Evolutionary conservation across 305 asterid genomes (phyloP).

Genomic region (Galium porrigens): DNA sequence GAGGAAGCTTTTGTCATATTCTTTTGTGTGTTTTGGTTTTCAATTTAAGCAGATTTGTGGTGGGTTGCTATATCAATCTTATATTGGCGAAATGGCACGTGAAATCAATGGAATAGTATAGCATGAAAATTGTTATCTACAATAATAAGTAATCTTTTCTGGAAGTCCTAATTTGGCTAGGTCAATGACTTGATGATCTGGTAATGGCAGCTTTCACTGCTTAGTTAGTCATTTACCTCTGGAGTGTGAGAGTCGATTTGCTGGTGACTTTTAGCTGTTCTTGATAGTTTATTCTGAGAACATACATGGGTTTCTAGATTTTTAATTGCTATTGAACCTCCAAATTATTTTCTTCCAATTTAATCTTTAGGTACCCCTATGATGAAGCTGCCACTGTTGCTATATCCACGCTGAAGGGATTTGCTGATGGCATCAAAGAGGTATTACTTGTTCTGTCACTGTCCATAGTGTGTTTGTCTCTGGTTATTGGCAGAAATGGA

Average conservation of each 20-base stretch:
- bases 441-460: constrained; percentile 23
- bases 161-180: neutral
- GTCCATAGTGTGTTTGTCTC: neutral
- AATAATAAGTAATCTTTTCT: neutral
- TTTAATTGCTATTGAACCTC: neutral
- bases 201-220: neutral
- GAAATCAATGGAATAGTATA: neutral
- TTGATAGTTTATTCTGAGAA: neutral
- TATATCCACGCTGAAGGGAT: constrained; percentile 55
- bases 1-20: neutral
- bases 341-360: neutral
- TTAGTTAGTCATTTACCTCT: neutral
- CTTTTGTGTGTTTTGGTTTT: neutral
- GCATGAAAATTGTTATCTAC: neutral
- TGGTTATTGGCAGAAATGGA: neutral
- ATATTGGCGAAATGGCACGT: neutral
- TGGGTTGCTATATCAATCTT: neutral
- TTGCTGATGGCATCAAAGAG: constrained; percentile 53
- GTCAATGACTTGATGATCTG: neutral
- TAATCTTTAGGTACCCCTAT: constrained; percentile 49
- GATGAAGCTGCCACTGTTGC: constrained; percentile 82
- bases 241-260: neutral
- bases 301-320: neutral
- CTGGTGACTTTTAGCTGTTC: neutral
- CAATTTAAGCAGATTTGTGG: neutral